phyloP scores from a whole-genome alignment of 768 basidiomycete genomes.

The Suillus variegatus region DNA sequence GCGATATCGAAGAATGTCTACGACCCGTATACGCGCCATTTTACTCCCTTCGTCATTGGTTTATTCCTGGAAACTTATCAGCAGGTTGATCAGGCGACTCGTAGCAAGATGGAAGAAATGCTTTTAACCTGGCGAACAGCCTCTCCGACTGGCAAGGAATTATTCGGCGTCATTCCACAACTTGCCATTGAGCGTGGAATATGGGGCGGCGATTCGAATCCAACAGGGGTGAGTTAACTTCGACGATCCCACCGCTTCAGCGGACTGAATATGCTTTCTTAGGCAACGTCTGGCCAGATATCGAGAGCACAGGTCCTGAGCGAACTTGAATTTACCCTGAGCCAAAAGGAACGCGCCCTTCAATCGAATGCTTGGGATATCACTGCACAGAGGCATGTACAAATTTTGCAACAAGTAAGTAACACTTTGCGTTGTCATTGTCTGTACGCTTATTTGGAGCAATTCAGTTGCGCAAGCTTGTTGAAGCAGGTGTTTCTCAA shows the following conservation, averaged over 20 bases:
- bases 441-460: slow-evolving; percentile 12
- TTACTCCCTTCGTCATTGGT: slow-evolving; percentile 78
- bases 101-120: slow-evolving; percentile 98
- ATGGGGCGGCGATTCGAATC: slow-evolving; percentile 61
- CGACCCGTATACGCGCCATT: slow-evolving; percentile 86
- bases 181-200: slow-evolving; percentile 81
- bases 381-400: slow-evolving; percentile 68
- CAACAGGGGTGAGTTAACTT: slow-evolving; percentile 39
- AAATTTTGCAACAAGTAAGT: slow-evolving; percentile 79
- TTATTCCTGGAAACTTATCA: slow-evolving; percentile 88
- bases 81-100: slow-evolving; percentile 80
- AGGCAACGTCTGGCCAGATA: slow-evolving; percentile 47
- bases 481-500: slow-evolving; percentile 80
- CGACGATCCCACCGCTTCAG: background rate
- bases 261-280: slow-evolving; percentile 21
- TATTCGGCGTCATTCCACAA: slow-evolving; percentile 84
- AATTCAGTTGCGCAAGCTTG: slow-evolving; percentile 63
- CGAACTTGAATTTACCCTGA: slow-evolving; percentile 80
- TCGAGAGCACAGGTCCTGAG: slow-evolving; percentile 80
- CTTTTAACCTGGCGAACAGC: slow-evolving; percentile 93
- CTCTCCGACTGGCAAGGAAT: slow-evolving; percentile 73
- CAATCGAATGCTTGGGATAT: slow-evolving; percentile 76
- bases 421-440: background rate
- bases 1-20: slow-evolving; percentile 97
- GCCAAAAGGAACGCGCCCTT: slow-evolving; percentile 74